These are phyloP conservation scores for Malania oleifera DNA, from an alignment of 164 flowering plant genomes.

Conservation along the genomic window DNA sequence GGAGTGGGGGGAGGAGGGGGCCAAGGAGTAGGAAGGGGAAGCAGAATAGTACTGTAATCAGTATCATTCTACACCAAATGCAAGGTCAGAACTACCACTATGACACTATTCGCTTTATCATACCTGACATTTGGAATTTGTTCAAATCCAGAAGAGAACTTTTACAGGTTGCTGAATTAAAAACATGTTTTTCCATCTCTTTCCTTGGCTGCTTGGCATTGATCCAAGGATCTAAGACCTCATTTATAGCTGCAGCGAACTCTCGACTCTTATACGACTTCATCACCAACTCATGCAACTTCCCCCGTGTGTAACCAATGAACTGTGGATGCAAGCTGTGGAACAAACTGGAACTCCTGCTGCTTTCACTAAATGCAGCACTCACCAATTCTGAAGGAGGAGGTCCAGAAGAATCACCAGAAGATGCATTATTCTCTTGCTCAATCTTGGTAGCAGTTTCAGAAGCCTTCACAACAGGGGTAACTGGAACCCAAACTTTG, in stretches of 20 bases:
- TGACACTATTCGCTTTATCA: neutral
- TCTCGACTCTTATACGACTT: constrained; percentile 89
- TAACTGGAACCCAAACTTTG: constrained; percentile 85
- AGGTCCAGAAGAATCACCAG: constrained; percentile 24
- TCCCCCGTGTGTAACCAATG: constrained; percentile 83
- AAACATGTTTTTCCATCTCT: constrained; percentile 50
- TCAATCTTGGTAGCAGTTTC: constrained; percentile 21
- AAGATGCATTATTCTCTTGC: constrained; percentile 19
- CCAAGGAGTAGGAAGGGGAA: no score
- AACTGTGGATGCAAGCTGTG: constrained; percentile 83
- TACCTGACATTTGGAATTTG: constrained; percentile 47
- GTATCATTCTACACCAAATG: no score
- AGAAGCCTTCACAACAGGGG: constrained; percentile 28
- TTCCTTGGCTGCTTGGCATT: constrained; percentile 78
- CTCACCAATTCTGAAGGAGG: constrained; percentile 16
- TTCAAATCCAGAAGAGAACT: constrained; percentile 12
- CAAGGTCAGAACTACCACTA: no score
- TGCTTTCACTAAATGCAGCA: constrained; percentile 13
- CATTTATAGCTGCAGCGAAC: constrained; percentile 90
- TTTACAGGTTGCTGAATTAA: constrained; percentile 19
- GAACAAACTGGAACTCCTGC: constrained; percentile 30
- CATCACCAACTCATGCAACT: constrained; percentile 95
- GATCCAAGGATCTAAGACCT: constrained; percentile 95
- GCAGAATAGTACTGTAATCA: no score
- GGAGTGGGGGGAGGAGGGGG: no score